phyloP scores from a whole-genome alignment of 2,329 filamentous ascomycete species.

The Colletotrichum sp. region DNA sequence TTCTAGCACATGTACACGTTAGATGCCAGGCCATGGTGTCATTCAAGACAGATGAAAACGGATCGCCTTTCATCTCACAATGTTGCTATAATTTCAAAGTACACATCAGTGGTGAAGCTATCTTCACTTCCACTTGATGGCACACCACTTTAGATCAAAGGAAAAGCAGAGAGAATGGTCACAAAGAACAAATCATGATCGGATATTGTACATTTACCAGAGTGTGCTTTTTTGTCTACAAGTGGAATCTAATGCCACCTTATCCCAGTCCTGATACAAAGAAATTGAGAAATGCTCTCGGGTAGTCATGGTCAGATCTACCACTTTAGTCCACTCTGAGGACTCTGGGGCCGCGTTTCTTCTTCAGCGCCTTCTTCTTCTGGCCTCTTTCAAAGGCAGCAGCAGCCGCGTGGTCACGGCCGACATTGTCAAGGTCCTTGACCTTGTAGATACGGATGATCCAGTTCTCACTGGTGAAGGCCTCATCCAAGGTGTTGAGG shows the following conservation, averaged over 20 bases:
- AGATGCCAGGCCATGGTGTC: not conserved
- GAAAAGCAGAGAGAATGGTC: not conserved
- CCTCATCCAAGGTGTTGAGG: conserved; percentile 91
- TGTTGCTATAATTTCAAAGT: not conserved
- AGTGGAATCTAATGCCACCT: conserved; percentile 17
- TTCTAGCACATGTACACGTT: not conserved
- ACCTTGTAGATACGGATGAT: conserved; percentile 99
- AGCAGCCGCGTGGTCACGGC: conserved; percentile 78
- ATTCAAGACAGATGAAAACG: not conserved
- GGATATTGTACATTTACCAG: conserved; percentile 37
- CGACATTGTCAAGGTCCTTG: conserved; percentile 97
- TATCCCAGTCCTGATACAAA: conserved; percentile 17
- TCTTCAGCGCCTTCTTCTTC: conserved; percentile 81
- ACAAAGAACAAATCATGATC: not conserved
- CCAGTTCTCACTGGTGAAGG: conserved; percentile 99
- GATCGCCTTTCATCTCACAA: not conserved
- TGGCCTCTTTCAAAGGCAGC: conserved; percentile 77
- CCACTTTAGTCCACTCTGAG: conserved; percentile 71
- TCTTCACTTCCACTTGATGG: not conserved
- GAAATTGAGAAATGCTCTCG: not conserved
- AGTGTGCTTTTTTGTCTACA: conserved; percentile 35
- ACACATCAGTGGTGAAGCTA: not conserved
- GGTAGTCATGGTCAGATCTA: not conserved
- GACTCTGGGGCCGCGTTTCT: conserved; percentile 74
- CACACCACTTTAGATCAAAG: not conserved